Evolutionary conservation across 371 early-diverging fungal genomes (phyloP).

Genomic region (Mortierella sp.): DNA sequence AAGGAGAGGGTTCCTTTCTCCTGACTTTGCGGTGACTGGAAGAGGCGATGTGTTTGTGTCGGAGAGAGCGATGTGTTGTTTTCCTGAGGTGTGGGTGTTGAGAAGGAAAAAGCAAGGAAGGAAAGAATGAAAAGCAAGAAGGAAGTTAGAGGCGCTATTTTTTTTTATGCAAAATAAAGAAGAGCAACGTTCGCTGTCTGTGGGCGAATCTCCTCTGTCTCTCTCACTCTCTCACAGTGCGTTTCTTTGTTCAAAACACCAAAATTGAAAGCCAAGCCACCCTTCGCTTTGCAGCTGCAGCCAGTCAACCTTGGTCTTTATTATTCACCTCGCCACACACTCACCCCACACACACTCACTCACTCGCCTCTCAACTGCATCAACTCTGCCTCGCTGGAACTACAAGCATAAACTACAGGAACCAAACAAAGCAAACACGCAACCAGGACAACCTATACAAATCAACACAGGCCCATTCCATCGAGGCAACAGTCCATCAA

Average conservation of each 20-base stretch:
- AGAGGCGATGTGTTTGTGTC: too few relatives aligned
- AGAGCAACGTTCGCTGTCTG: not conserved
- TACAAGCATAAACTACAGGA: not conserved
- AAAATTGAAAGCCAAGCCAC: constrained; percentile 14
- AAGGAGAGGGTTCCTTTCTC: not conserved
- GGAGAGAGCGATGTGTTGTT: not conserved
- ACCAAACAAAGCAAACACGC: not conserved
- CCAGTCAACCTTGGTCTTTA: not conserved
- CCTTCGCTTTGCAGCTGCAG: not conserved
- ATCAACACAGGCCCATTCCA: not conserved
- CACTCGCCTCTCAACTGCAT: not conserved
- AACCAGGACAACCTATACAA: not conserved
- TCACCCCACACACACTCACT: not conserved
- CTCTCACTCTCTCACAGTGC: not conserved
- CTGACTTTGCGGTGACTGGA: not conserved
- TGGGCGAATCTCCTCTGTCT: not conserved
- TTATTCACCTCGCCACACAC: not conserved
- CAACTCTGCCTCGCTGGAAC: not conserved
- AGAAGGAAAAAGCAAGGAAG: not conserved
- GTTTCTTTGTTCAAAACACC: constrained; percentile 12
- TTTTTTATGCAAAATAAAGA: not conserved
- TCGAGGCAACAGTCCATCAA: not conserved
- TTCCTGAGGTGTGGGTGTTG: not conserved
- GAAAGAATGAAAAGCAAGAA: not conserved
- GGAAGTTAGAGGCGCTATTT: not conserved